Conservation (phyloP, 2,329 filamentous ascomycete genomes). For the Capronia coronata region DNA sequence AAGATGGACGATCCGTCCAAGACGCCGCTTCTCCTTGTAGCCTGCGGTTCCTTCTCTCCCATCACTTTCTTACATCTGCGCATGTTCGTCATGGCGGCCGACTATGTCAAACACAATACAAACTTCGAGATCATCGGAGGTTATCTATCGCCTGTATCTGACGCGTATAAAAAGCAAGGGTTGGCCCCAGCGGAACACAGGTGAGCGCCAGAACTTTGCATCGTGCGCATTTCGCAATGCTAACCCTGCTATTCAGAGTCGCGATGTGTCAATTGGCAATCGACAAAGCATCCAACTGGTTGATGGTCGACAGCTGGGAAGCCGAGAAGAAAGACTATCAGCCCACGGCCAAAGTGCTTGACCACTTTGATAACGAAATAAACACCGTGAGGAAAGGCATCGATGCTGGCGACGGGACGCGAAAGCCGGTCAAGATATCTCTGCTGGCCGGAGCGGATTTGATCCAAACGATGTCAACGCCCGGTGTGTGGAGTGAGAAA, state of each 20-base stretch:
- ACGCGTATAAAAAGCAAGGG: constrained; percentile 73
- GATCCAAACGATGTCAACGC: constrained; percentile 65
- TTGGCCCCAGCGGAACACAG: constrained; percentile 66
- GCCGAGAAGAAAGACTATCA: constrained; percentile 77
- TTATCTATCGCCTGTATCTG: constrained; percentile 72
- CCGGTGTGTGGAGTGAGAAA: constrained; percentile 70
- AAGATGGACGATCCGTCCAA: constrained; percentile 44
- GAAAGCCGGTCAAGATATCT: constrained; percentile 65
- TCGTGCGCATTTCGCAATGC: background rate
- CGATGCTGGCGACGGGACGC: constrained; percentile 58
- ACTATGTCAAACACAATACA: constrained; percentile 68
- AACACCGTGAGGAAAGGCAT: constrained; percentile 72
- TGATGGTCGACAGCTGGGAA: constrained; percentile 87
- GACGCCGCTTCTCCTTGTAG: constrained; percentile 44
- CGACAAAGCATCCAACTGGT: constrained; percentile 65
- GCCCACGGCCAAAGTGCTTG: constrained; percentile 80
- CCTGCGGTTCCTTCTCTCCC: constrained; percentile 61
- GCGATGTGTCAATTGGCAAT: constrained; percentile 83
- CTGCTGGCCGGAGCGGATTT: constrained; percentile 74
- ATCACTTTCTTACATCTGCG: constrained; percentile 71
- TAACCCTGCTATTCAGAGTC: constrained; percentile 43
- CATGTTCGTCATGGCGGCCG: constrained; percentile 82
- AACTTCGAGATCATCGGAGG: constrained; percentile 81
- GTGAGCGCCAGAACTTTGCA: constrained; percentile 32
- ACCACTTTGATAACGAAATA: constrained; percentile 87